Evolutionary conservation across 163 green algal genomes (phyloP), one percentile per base, ranked within the genome.

Genomic region (Chloroidium sp.): DNA sequence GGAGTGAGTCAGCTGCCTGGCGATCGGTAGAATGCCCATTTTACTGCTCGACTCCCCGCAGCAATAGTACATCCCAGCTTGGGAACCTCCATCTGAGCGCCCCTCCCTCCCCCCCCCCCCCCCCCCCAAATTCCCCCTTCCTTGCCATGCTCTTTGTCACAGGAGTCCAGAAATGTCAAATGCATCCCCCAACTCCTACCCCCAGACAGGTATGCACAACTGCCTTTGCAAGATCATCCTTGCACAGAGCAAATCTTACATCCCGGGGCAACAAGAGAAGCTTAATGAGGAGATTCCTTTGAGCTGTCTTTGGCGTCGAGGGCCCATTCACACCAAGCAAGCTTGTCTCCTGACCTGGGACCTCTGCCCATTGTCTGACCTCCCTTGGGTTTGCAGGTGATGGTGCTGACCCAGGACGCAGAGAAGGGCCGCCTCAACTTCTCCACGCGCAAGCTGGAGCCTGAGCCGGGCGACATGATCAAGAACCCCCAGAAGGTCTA

Each of bases 371-470:
- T 10, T 6, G 6, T n/a, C 8, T 10, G 8, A n/a, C 64, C 64
- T 6, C 64, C 8, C 6, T 72, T 72, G 6, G 64, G 64, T 10
- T 72, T 86, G 78, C 86, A 92, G 89, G 93, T 95, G 6, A 97
- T 99, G 94, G 90, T 99, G 69, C 86, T 99, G 82, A 95, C 85
- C 83, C 89, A 97, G 79, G 96, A 99, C 88, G 85, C 82, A 3
- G 91, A 97, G 68, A 87, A 89, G 2, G 91, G 93, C 77, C 91
- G 96, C 61, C 83, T 99, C 62, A 93, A 90, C 62, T 88, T 99
- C 76, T 96, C 91, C 80, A 99, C 97, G n/a, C 97, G 97, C 88
- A 98, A 98, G 90, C 91, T 98, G 79, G 95, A 98, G 91, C 90
- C 92, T 4, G 94, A 86, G 14, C 93, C 95, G 2, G 96, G 94